Evolutionary conservation across 2,329 filamentous ascomycete genomes (phyloP).

Genomic region (Juglanconis sp.): DNA sequence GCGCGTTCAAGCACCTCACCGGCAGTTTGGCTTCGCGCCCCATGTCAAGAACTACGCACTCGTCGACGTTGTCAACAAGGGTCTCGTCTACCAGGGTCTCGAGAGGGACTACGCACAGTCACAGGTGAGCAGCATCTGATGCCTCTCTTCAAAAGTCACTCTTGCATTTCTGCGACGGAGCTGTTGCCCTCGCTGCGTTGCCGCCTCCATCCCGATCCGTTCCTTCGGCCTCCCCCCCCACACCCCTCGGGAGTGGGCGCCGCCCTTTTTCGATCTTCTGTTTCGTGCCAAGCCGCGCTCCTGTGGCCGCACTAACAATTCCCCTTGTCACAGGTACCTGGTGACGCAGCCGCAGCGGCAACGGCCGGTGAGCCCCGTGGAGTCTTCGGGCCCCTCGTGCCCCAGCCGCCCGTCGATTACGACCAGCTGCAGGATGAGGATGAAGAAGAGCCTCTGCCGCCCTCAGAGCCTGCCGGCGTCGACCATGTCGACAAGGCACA

Average conservation of each 20-base stretch:
- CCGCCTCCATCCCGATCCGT: background rate
- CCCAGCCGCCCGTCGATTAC: conserved; percentile 40
- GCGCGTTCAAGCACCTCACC: conserved; percentile 60
- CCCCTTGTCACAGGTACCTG: conserved; percentile 45
- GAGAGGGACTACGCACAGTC: conserved; percentile 52
- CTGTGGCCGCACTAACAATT: conserved; percentile 35
- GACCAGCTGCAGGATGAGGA: conserved; percentile 35
- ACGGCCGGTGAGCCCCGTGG: conserved; percentile 44
- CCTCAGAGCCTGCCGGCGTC: background rate
- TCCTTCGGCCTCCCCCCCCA: background rate
- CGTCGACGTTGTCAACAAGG: conserved; percentile 61
- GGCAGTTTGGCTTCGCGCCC: conserved; percentile 60
- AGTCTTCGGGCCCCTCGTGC: conserved; percentile 55
- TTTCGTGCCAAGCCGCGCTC: conserved; percentile 14
- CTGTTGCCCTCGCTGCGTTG: conserved; percentile 11
- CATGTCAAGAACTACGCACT: conserved; percentile 64
- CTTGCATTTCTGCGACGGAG: too few species aligned
- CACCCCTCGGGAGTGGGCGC: conserved; percentile 5
- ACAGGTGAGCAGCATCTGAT: conserved; percentile 39
- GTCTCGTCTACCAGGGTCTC: conserved; percentile 57
- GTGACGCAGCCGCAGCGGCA: conserved; percentile 44
- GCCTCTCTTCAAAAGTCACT: too few species aligned
- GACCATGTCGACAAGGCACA: background rate
- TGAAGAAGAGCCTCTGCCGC: conserved; percentile 22
- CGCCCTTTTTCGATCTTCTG: conserved; percentile 4